Percentiles rank a stretch among this genome's conserved stretches.
Evolutionary conservation across 2,329 filamentous ascomycete genomes (phyloP).

Genomic region (Orbilia ellipsospora): DNA sequence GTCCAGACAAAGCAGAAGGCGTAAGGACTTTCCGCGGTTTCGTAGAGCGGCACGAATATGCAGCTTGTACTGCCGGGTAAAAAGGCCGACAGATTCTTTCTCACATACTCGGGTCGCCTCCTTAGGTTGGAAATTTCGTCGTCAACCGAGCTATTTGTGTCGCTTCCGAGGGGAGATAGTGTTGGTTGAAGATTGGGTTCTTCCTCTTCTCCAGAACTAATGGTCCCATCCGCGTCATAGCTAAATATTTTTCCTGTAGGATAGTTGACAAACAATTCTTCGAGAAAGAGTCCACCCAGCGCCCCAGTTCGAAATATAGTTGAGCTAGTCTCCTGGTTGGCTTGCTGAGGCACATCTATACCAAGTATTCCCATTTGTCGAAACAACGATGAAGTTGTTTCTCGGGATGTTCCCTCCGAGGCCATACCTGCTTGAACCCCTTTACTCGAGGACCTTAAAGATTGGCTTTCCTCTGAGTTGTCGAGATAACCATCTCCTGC

Average conservation of each 20-base stretch:
- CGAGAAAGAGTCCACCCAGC: conserved; percentile 27
- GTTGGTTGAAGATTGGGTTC: conserved; percentile 11
- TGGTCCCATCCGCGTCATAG: conserved; percentile 27
- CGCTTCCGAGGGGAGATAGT: conserved; percentile 35
- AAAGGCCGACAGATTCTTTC: conserved; percentile 52
- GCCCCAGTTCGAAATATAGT: conserved; percentile 17
- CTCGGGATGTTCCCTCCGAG: conserved; percentile 17
- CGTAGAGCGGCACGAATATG: conserved; percentile 57
- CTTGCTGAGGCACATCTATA: conserved; percentile 16
- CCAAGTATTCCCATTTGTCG: conserved; percentile 41
- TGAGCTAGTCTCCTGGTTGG: not conserved
- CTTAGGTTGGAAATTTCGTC: conserved; percentile 30
- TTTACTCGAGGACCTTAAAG: conserved; percentile 19
- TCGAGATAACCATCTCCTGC: conserved; percentile 17
- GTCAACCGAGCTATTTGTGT: conserved; percentile 36
- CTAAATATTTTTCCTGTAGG: conserved; percentile 43
- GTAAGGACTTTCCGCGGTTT: conserved; percentile 60
- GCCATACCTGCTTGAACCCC: conserved; percentile 3
- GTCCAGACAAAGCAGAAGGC: conserved; percentile 68
- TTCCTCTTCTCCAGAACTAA: conserved; percentile 44
- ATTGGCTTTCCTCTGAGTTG: conserved; percentile 36
- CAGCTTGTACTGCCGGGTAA: conserved; percentile 56
- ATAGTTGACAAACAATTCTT: conserved; percentile 33
- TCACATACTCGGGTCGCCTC: conserved; percentile 34
- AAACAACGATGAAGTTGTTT: conserved; percentile 27